A percentile compares a stretch with the other conserved stretches of the same genome.
phyloP scores from a whole-genome alignment of 495 filamentous ascomycete species.

The Podospora anserina region DNA sequence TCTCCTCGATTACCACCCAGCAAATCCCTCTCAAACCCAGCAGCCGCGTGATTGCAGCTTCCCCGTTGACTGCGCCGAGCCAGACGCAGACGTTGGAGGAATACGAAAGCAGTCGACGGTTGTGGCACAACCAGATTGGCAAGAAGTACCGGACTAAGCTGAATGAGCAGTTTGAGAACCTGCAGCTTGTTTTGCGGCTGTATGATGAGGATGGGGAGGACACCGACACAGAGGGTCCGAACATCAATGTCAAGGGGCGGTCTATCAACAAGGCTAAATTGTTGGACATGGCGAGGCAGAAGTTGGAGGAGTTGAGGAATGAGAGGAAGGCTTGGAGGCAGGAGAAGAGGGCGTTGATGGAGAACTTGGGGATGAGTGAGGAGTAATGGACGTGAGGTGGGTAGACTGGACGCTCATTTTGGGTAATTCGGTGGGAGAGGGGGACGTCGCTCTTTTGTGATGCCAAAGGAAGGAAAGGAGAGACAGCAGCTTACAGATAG shows the following conservation, averaged over 20 bases:
- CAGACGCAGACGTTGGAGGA: not conserved
- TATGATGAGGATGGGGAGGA: not conserved
- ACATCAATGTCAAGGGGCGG: slow-evolving; percentile 2
- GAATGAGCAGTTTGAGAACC: slow-evolving; percentile 29
- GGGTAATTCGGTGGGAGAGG: not conserved
- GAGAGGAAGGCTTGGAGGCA: slow-evolving; percentile 18
- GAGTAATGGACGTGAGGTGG: not conserved
- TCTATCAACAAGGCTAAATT: slow-evolving; percentile 27
- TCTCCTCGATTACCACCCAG: not conserved
- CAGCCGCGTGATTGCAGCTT: not conserved
- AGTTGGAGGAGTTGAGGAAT: slow-evolving; percentile 15
- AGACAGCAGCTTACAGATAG: not conserved
- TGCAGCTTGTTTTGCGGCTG: slow-evolving; percentile 22
- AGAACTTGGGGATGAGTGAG: not conserved
- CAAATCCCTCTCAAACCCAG: not conserved
- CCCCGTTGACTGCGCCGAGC: not conserved
- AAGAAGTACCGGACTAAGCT: slow-evolving; percentile 35
- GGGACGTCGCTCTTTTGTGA: not conserved
- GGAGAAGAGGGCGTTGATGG: slow-evolving; percentile 16
- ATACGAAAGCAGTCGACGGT: not conserved
- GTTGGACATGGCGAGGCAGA: slow-evolving; percentile 24
- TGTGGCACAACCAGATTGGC: slow-evolving; percentile 32
- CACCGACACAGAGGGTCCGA: not conserved
- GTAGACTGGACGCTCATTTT: not conserved
- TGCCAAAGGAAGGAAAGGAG: not conserved